phyloP scores from a whole-genome alignment of 257 asterid genomes.

The Cinchona pubescens region DNA sequence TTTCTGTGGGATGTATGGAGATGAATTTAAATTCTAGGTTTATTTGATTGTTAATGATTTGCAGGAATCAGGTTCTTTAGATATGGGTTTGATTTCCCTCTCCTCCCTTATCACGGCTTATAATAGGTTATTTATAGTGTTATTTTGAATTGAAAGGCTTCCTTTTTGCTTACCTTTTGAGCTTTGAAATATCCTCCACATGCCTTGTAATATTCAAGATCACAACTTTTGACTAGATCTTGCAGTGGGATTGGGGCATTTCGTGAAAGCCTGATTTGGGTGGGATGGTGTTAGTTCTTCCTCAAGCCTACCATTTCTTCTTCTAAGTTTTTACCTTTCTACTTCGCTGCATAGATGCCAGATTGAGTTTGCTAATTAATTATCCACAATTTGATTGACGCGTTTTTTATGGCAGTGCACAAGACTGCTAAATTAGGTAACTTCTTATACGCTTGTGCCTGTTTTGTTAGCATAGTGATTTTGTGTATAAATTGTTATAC shows the following conservation, averaged over 20 bases:
- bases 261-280: background rate
- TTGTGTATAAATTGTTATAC: background rate
- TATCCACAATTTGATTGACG: background rate
- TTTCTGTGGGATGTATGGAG: background rate
- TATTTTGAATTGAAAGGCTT: background rate
- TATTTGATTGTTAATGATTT: background rate
- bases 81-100: background rate
- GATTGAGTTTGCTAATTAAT: background rate
- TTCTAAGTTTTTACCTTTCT: background rate
- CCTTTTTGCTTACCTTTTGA: background rate
- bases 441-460: background rate
- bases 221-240: background rate
- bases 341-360: background rate
- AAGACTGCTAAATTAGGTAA: background rate
- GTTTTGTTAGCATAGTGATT: background rate
- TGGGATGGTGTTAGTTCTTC: background rate
- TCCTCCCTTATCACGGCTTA: background rate
- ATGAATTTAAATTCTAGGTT: background rate
- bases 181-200: background rate
- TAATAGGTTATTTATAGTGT: background rate
- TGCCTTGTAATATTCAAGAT: background rate
- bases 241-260: background rate
- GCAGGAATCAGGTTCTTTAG: background rate
- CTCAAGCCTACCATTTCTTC: background rate
- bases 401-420: background rate